Percentiles rank a stretch among this genome's conserved stretches.
Evolutionary conservation across 257 asterid genomes (phyloP).

Genomic region (Linaria vulgaris): DNA sequence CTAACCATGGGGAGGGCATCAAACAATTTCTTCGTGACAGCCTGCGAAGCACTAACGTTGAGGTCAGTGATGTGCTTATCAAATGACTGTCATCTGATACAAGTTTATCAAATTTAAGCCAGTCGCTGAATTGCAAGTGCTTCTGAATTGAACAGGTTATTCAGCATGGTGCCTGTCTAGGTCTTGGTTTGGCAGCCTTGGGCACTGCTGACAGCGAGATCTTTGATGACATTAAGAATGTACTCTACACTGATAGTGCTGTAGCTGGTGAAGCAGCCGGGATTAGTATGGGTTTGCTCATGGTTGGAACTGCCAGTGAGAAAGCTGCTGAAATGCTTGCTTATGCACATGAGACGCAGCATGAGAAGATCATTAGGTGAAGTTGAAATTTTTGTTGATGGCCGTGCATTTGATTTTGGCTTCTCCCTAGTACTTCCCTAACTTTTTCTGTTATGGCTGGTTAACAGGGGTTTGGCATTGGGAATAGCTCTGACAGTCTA

Average conservation of each 20-base stretch:
- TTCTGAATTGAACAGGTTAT: conserved; percentile 59
- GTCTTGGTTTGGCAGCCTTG: conserved; percentile 95
- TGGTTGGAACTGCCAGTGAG: conserved; percentile 98
- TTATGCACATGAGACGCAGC: conserved; percentile 97
- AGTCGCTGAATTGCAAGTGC: conserved; percentile 22
- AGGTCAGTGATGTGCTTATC: conserved; percentile 44
- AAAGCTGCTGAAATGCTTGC: conserved; percentile 96
- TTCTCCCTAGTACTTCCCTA: conserved; percentile 7
- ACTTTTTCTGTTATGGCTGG: conserved; percentile 16
- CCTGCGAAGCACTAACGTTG: conserved; percentile 77
- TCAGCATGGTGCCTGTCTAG: conserved; percentile 99
- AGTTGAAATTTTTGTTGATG: conserved; percentile 20
- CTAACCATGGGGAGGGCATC: conserved; percentile 98
- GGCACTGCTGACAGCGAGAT: conserved; percentile 95
- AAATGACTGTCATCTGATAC: background rate
- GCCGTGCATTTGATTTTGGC: background rate
- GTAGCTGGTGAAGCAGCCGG: conserved; percentile 99
- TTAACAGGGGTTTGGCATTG: conserved; percentile 80
- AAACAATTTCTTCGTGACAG: conserved; percentile 92
- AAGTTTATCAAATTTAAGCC: background rate
- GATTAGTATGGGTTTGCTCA: conserved; percentile 88
- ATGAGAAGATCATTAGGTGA: conserved; percentile 92
- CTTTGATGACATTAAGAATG: conserved; percentile 79
- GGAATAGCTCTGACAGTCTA: conserved; percentile 98
- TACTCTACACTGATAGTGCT: conserved; percentile 92